These are phyloP conservation scores for Fusarium subtropicale DNA, from an alignment of 2,329 filamentous ascomycete species.

Conservation along the genomic window DNA sequence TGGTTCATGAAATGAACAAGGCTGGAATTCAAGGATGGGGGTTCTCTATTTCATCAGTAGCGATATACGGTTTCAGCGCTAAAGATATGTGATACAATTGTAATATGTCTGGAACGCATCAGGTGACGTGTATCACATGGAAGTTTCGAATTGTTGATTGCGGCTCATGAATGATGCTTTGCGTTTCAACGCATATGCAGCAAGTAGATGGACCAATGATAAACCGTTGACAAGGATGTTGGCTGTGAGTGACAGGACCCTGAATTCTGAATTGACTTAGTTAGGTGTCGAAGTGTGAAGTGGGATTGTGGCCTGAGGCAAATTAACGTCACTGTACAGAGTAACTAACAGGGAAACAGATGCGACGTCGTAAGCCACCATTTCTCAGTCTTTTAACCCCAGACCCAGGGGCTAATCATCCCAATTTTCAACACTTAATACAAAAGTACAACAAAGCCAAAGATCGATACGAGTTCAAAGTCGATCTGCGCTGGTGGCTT, in stretches of 20 bases:
- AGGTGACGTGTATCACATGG: background rate
- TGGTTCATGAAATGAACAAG: background rate
- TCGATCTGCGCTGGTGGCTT: background rate
- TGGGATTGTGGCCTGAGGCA: slow-evolving; percentile 28
- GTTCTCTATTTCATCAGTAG: background rate
- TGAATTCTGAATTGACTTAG: slow-evolving; percentile 14
- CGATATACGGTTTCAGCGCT: slow-evolving; percentile 10
- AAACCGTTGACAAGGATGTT: slow-evolving; percentile 1
- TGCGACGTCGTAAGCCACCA: slow-evolving; percentile 36
- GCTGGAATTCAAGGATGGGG: background rate
- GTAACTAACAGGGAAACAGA: slow-evolving; percentile 16
- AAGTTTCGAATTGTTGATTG: background rate
- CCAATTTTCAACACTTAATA: slow-evolving; percentile 3
- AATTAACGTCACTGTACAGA: background rate
- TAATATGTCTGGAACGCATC: background rate
- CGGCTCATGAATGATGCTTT: background rate
- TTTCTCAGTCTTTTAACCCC: slow-evolving; percentile 17
- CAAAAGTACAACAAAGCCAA: background rate
- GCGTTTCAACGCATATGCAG: slow-evolving; percentile 3
- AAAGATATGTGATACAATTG: slow-evolving; percentile 1
- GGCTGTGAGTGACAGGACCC: slow-evolving; percentile 14
- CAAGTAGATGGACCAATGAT: slow-evolving; percentile 2
- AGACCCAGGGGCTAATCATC: slow-evolving; percentile 17
- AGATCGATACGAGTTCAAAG: background rate
- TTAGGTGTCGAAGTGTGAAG: background rate